phyloP scores from a whole-genome alignment of 495 filamentous ascomycete species.

The Xeromyces bisporus region DNA sequence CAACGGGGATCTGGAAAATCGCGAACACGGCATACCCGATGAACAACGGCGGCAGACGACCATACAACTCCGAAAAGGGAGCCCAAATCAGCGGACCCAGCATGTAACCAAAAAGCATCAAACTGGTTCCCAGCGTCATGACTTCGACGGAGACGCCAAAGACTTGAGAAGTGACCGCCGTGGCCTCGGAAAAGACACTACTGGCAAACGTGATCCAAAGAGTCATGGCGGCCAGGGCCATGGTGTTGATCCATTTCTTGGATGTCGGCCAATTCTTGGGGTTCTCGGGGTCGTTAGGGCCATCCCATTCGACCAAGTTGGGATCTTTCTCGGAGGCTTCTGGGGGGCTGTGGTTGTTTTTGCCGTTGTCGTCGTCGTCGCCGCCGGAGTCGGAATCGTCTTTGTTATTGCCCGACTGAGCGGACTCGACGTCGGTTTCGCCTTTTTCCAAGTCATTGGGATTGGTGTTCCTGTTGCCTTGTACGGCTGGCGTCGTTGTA shows the following conservation, averaged over 20 bases:
- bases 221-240: conserved; percentile 31
- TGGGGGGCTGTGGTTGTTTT: no score
- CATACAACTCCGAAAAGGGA: conserved; percentile 64
- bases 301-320: conserved; percentile 2
- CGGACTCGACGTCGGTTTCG: not conserved
- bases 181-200: conserved; percentile 36
- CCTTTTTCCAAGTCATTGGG: conserved; percentile 2
- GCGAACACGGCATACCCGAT: conserved; percentile 37
- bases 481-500: not conserved
- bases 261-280: conserved; percentile 38
- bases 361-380: no score
- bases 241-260: conserved; percentile 44
- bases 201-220: conserved; percentile 28
- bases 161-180: conserved; percentile 20
- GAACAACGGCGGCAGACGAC: conserved; percentile 39
- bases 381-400: not conserved
- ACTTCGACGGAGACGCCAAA: conserved; percentile 33
- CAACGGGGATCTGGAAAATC: conserved; percentile 33
- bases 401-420: not conserved
- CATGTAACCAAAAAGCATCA: conserved; percentile 38
- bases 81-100: conserved; percentile 41
- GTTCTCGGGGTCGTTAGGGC: conserved; percentile 36
- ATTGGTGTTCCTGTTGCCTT: not conserved
- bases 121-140: conserved; percentile 32
- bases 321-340: conserved; percentile 2